Percentiles rank a stretch among this genome's conserved stretches.
These are phyloP conservation scores for Apiospora rasikravindrae DNA, from an alignment of 2,329 filamentous ascomycete genomes.

Conservation along the genomic window DNA sequence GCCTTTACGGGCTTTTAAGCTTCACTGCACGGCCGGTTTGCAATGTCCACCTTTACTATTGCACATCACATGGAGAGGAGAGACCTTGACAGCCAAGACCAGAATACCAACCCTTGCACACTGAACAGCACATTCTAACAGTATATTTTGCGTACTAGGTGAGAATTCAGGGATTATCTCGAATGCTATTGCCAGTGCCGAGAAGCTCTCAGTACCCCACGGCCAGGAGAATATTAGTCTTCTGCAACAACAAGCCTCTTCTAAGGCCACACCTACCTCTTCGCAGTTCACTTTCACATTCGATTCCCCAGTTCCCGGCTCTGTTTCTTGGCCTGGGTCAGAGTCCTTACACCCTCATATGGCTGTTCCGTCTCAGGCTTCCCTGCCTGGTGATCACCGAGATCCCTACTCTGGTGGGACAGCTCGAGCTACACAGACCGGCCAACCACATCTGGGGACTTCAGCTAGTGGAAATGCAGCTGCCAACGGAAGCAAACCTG, in stretches of 20 bases:
- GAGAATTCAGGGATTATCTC: constrained; percentile 83
- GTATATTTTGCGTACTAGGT: constrained; percentile 29
- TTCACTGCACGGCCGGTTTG: constrained; percentile 12
- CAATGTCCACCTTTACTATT: constrained; percentile 10
- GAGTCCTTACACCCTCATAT: constrained; percentile 42
- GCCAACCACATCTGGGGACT: constrained; percentile 26
- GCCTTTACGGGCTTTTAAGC: constrained; percentile 14
- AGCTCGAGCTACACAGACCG: constrained; percentile 26
- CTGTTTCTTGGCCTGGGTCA: constrained; percentile 74
- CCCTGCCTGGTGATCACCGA: constrained; percentile 26
- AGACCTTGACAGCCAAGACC: not conserved
- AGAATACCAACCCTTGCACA: not conserved
- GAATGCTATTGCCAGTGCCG: constrained; percentile 87
- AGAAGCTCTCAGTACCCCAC: constrained; percentile 65
- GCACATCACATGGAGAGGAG: constrained; percentile 14
- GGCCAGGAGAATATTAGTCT: constrained; percentile 82
- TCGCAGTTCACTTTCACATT: constrained; percentile 98
- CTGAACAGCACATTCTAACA: constrained; percentile 19
- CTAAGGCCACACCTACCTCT: constrained; percentile 64
- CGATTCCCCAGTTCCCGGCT: constrained; percentile 84
- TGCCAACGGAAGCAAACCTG: constrained; percentile 37
- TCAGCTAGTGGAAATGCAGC: constrained; percentile 24
- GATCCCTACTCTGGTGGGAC: constrained; percentile 25
- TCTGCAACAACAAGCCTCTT: constrained; percentile 70
- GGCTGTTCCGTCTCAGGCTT: constrained; percentile 28